A percentile compares a stretch with the other conserved stretches of the same genome.
These are phyloP conservation scores for Hymenoscyphus albidus DNA, from an alignment of 2,329 filamentous ascomycete species.

Conservation along the genomic window DNA sequence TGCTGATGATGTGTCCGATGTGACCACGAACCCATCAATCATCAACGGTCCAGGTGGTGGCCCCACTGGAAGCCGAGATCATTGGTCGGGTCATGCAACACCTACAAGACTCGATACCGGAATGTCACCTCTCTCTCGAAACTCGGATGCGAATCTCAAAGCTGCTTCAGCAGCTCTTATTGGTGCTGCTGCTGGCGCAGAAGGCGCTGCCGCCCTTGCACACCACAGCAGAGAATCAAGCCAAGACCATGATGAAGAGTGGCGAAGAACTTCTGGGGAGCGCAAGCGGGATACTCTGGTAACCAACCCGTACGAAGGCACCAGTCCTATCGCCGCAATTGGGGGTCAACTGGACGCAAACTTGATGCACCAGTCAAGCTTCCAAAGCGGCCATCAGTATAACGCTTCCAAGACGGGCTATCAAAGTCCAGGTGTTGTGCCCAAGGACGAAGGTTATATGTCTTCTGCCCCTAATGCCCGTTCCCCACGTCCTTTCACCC, in stretches of 20 bases:
- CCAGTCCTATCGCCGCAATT: slow-evolving; percentile 54
- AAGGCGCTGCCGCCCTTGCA: slow-evolving; percentile 49
- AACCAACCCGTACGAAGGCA: slow-evolving; percentile 64
- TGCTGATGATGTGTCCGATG: slow-evolving; percentile 55
- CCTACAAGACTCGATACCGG: slow-evolving; percentile 35
- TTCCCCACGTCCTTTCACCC: slow-evolving; percentile 44
- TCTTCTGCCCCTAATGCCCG: slow-evolving; percentile 62
- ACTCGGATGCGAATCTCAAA: slow-evolving; percentile 30
- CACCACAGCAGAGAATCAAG: slow-evolving; percentile 48
- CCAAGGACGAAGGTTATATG: slow-evolving; percentile 87
- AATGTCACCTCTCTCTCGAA: slow-evolving; percentile 11
- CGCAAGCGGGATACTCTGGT: slow-evolving; percentile 62
- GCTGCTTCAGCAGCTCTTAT: slow-evolving; percentile 36
- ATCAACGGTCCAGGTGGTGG: slow-evolving; percentile 67
- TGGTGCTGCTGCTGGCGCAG: slow-evolving; percentile 52
- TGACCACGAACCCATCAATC: slow-evolving; percentile 80
- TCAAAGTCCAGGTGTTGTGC: slow-evolving; percentile 51
- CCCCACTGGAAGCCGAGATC: slow-evolving; percentile 36
- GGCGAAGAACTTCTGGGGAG: slow-evolving; percentile 58
- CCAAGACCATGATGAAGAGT: slow-evolving; percentile 60
- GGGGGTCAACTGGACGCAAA: slow-evolving; percentile 39
- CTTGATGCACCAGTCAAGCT: slow-evolving; percentile 40
- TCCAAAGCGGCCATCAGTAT: slow-evolving; percentile 39
- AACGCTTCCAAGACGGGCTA: slow-evolving; percentile 34
- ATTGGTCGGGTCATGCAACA: slow-evolving; percentile 55